phyloP scores from a whole-genome alignment of 1,284 basidiomycete genomes.

The Ceratobasidium sp. region DNA sequence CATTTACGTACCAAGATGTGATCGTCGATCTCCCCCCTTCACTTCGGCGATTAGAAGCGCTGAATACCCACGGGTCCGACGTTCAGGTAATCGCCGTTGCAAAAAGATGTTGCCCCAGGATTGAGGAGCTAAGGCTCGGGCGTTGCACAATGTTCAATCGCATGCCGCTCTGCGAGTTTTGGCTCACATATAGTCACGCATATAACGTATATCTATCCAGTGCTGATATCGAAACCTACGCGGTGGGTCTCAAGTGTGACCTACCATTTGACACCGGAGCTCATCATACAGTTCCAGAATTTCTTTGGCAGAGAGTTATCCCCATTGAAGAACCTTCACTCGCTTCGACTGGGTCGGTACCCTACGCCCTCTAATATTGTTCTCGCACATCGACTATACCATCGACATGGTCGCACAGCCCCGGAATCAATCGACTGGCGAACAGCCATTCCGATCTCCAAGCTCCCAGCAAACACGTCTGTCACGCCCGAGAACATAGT shows the following conservation, averaged over 20 bases:
- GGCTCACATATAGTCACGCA: slow-evolving; percentile 10
- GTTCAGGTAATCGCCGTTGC: slow-evolving; percentile 1
- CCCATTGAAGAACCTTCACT: neutral
- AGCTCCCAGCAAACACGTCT: too few species aligned
- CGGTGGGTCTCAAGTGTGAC: neutral
- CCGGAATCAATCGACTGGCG: too few species aligned
- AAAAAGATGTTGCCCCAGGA: neutral
- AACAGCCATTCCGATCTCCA: neutral
- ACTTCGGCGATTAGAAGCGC: neutral
- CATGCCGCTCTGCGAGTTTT: neutral
- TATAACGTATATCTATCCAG: slow-evolving; percentile 23
- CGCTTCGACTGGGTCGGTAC: slow-evolving; percentile 15
- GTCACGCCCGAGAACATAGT: neutral
- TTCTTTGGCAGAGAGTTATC: slow-evolving; percentile 12
- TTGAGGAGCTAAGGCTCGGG: slow-evolving; percentile 10
- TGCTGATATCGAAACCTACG: slow-evolving; percentile 13
- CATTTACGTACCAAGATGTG: slow-evolving; percentile 19
- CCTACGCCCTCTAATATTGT: slow-evolving; percentile 10
- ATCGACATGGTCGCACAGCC: slow-evolving; percentile 1
- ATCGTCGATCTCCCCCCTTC: slow-evolving; percentile 11
- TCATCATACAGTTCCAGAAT: neutral
- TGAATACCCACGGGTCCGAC: slow-evolving; percentile 14
- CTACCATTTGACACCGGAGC: neutral
- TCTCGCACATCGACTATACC: slow-evolving; percentile 23
- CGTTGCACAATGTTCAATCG: too few species aligned